Percentiles rank a stretch among this genome's conserved stretches.
Conservation (phyloP, 352 stramenopile genomes). For the Pythium rhizo-oryzae region DNA sequence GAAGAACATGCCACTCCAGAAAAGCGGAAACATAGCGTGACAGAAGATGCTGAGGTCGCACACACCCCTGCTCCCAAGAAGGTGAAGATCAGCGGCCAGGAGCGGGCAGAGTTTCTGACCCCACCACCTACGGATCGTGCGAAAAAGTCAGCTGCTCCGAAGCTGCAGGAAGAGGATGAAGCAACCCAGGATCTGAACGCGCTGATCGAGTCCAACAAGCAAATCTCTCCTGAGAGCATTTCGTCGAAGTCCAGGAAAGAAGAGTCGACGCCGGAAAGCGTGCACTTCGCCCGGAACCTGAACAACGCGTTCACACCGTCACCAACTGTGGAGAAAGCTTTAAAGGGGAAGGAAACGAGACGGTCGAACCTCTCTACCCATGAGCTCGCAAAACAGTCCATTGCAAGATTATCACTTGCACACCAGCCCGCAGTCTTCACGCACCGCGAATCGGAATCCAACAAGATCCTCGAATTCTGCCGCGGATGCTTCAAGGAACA, state of each 20-base stretch:
- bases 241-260: slow-evolving; percentile 16
- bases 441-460: slow-evolving; percentile 64
- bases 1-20: slow-evolving; percentile 1
- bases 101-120: slow-evolving; percentile 3
- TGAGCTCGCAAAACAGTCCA: slow-evolving; percentile 36
- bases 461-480: slow-evolving; percentile 61
- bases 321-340: slow-evolving; percentile 32
- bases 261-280: neutral
- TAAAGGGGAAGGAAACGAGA: slow-evolving; percentile 14
- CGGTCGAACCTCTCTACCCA: slow-evolving; percentile 4
- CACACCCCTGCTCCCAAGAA: slow-evolving; percentile 22
- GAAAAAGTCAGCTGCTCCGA: neutral
- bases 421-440: slow-evolving; percentile 51
- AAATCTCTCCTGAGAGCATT: slow-evolving; percentile 25
- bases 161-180: neutral
- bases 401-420: slow-evolving; percentile 52
- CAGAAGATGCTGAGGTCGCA: neutral
- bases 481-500: slow-evolving; percentile 51
- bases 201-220: neutral
- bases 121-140: slow-evolving; percentile 8
- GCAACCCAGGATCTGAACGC: slow-evolving; percentile 20
- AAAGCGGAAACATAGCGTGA: slow-evolving; percentile 19
- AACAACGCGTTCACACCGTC: slow-evolving; percentile 59
- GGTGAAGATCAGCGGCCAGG: neutral
- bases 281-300: slow-evolving; percentile 19